These are phyloP conservation scores for Trametes punicea DNA, from an alignment of 768 basidiomycete genomes.

Conservation along the genomic window DNA sequence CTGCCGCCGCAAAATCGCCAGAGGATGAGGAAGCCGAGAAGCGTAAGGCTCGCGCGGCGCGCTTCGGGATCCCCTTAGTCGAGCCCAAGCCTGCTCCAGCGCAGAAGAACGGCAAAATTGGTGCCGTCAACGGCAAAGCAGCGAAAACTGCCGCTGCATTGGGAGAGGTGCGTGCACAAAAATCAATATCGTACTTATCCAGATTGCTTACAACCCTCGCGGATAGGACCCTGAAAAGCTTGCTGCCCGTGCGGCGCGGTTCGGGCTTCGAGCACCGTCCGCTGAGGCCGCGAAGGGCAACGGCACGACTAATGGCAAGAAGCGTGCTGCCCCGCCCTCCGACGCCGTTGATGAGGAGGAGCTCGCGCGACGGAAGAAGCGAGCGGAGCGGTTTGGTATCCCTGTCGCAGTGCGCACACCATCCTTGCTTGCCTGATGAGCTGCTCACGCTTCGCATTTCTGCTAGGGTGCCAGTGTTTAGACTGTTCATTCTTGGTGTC, in stretches of 20 bases:
- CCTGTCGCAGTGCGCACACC: conserved; percentile 10
- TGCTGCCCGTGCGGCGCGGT: conserved; percentile 52
- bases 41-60: conserved; percentile 58
- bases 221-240: conserved; percentile 48
- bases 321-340: conserved; percentile 34
- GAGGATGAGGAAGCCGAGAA: conserved; percentile 53
- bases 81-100: conserved; percentile 34
- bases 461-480: conserved; percentile 2
- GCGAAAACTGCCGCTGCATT: conserved; percentile 1
- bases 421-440: neutral
- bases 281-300: conserved; percentile 2
- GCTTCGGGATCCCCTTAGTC: conserved; percentile 69
- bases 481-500: neutral
- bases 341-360: conserved; percentile 55
- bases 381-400: conserved; percentile 62
- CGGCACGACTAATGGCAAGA: conserved; percentile 22
- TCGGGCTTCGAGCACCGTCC: conserved; percentile 34
- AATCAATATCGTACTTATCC: neutral
- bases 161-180: conserved; percentile 16
- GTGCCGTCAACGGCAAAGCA: conserved; percentile 1
- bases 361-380: conserved; percentile 51
- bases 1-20: conserved; percentile 5
- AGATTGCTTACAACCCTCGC: neutral
- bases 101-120: conserved; percentile 21
- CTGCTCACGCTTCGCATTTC: neutral